These are phyloP conservation scores for Vachellia collinsii DNA, from an alignment of 306 rosid species.

Conservation along the genomic window DNA sequence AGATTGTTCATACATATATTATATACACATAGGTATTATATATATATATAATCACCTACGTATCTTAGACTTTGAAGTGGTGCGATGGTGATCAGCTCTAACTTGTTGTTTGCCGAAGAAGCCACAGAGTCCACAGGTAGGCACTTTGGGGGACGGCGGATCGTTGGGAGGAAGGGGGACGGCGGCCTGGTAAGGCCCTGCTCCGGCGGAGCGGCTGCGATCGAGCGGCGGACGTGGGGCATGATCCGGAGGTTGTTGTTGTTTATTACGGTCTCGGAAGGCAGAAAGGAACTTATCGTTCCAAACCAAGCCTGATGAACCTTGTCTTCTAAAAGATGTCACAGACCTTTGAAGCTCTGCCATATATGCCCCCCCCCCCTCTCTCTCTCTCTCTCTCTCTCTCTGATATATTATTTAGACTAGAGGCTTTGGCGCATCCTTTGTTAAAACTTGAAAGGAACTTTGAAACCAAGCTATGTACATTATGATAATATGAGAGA, in stretches of 20 bases:
- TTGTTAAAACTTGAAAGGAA: not conserved
- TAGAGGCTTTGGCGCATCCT: not conserved
- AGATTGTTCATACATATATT: not conserved
- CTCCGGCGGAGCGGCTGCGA: conserved; percentile 37
- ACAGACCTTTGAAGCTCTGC: conserved; percentile 54
- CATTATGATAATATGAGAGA: not conserved
- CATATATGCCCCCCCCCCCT: conserved; percentile 9
- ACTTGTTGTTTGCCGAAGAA: conserved; percentile 44
- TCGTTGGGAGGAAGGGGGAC: conserved; percentile 28
- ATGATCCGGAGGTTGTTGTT: not conserved
- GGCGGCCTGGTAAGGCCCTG: not conserved
- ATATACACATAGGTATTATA: not conserved
- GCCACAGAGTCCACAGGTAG: conserved; percentile 49
- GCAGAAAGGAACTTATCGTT: conserved; percentile 46
- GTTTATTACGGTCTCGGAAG: not conserved
- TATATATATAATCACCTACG: conserved; percentile 27
- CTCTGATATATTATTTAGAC: not conserved
- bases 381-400: not conserved
- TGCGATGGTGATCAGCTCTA: not conserved
- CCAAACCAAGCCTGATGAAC: conserved; percentile 62
- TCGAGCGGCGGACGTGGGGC: not conserved
- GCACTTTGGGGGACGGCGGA: conserved; percentile 56
- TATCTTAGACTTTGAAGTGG: conserved; percentile 34
- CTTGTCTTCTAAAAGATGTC: conserved; percentile 61
- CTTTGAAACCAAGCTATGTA: not conserved